phyloP scores from a whole-genome alignment of 108 stramenopile species.

The Discostella stelligeroides region DNA sequence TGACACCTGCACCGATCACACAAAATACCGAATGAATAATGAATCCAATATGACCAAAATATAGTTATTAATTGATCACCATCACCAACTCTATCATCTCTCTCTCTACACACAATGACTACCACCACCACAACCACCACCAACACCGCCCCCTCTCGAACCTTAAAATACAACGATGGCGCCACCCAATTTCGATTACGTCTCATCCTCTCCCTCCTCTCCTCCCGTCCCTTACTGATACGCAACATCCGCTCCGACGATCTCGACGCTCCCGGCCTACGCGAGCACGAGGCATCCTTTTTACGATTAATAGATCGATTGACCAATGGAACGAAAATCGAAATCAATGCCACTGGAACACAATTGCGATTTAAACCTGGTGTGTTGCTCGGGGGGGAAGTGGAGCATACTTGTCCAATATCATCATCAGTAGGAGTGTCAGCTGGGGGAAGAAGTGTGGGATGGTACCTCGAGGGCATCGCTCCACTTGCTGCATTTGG shows the following conservation, averaged over 20 bases:
- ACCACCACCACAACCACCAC: constrained; percentile 7
- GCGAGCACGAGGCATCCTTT: constrained; percentile 87
- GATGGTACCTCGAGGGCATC: constrained; percentile 98
- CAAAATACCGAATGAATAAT: no score
- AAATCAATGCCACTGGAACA: constrained; percentile 99
- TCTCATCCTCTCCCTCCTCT: constrained; percentile 71
- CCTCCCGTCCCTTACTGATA: constrained; percentile 81
- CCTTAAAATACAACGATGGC: constrained; percentile 81
- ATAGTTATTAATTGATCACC: no score
- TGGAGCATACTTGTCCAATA: constrained; percentile 87
- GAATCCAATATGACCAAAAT: no score
- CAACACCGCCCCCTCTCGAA: constrained; percentile 13
- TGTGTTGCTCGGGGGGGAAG: constrained; percentile 86
- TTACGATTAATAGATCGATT: constrained; percentile 90
- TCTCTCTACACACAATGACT: background rate
- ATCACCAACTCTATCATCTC: no score
- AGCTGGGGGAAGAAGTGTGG: constrained; percentile 59
- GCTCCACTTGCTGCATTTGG: constrained; percentile 95
- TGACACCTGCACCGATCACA: no score
- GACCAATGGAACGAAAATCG: constrained; percentile 94
- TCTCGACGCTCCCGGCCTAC: constrained; percentile 78
- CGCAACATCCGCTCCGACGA: constrained; percentile 86
- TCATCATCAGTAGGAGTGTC: no score
- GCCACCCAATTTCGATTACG: constrained; percentile 87
- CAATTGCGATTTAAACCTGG: constrained; percentile 93